Evolutionary conservation across 2,329 filamentous ascomycete genomes (phyloP).

Genomic region (Didymella keratinophila): DNA sequence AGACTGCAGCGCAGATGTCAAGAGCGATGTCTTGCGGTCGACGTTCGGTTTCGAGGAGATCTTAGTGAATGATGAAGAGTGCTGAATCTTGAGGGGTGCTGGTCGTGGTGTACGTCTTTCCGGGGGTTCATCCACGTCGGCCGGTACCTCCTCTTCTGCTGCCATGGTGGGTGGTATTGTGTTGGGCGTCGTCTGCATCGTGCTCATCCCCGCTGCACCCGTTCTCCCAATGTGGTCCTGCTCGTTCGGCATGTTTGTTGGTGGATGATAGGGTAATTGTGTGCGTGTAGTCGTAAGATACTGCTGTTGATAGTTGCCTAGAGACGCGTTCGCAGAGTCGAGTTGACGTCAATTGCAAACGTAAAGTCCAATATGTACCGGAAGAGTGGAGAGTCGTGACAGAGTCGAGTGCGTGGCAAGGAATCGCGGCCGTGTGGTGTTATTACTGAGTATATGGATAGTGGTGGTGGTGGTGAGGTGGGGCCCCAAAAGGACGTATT

Average conservation of each 20-base stretch:
- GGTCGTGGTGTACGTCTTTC: conserved; percentile 65
- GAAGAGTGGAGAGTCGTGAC: conserved; percentile 22
- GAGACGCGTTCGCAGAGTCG: neutral
- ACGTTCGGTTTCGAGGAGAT: conserved; percentile 57
- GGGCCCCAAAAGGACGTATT: conserved; percentile 48
- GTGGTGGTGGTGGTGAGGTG: conserved; percentile 32
- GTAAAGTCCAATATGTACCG: conserved; percentile 10
- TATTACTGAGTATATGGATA: conserved; percentile 19
- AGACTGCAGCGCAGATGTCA: conserved; percentile 81
- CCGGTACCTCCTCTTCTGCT: conserved; percentile 68
- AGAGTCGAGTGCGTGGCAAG: conserved; percentile 12
- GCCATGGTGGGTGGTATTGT: conserved; percentile 35
- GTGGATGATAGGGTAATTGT: conserved; percentile 7
- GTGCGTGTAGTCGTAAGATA: conserved; percentile 6
- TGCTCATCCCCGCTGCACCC: conserved; percentile 17
- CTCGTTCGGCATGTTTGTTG: conserved; percentile 45
- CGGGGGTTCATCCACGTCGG: conserved; percentile 89
- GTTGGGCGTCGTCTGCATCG: conserved; percentile 46
- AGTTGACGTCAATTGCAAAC: conserved; percentile 9
- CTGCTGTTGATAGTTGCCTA: conserved; percentile 3
- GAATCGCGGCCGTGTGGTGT: conserved; percentile 9
- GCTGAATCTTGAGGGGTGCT: conserved; percentile 46
- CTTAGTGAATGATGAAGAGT: conserved; percentile 59
- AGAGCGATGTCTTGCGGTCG: conserved; percentile 75
- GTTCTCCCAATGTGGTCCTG: conserved; percentile 38